Evolutionary conservation across 495 filamentous ascomycete species (phyloP).

Genomic region (Tuber brumale): DNA sequence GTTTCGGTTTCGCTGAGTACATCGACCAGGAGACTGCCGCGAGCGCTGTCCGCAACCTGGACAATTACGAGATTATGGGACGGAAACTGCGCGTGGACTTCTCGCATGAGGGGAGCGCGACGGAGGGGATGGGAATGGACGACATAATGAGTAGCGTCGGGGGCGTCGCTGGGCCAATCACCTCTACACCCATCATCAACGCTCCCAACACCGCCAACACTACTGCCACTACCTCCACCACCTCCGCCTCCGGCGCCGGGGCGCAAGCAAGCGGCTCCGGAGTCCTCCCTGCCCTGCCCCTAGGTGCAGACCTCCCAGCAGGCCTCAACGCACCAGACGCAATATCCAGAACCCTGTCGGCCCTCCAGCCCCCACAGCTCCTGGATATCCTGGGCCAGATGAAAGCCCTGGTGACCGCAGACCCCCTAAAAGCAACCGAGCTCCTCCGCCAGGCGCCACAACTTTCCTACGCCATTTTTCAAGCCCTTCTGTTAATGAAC

Average conservation of each 20-base stretch:
- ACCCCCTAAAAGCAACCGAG: conserved; percentile 78
- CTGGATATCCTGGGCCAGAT: conserved; percentile 92
- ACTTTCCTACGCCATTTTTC: conserved; percentile 92
- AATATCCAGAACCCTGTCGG: conserved; percentile 79
- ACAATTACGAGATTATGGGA: conserved; percentile 93
- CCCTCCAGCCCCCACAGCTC: conserved; percentile 78
- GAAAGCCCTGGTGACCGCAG: conserved; percentile 74
- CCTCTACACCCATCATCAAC: conserved; percentile 39
- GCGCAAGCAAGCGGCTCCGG: conserved; percentile 3
- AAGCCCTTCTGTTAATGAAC: conserved; percentile 85
- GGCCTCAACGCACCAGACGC: conserved; percentile 78
- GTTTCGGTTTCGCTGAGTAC: conserved; percentile 94
- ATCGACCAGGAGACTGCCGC: conserved; percentile 83
- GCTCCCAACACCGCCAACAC: conserved; percentile 24
- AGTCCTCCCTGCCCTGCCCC: conserved; percentile 68
- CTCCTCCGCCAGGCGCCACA: conserved; percentile 85
- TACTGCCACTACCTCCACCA: background rate
- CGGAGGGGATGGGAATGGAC: conserved; percentile 44
- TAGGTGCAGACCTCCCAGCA: conserved; percentile 72
- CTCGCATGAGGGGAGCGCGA: conserved; percentile 68
- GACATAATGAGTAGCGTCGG: conserved; percentile 6
- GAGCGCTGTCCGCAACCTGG: conserved; percentile 89
- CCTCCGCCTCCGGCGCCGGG: background rate
- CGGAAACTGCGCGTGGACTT: conserved; percentile 92
- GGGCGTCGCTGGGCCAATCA: conserved; percentile 26